phyloP scores from a whole-genome alignment of 2,329 filamentous ascomycete species.

The Aspergillus fumigatus region DNA sequence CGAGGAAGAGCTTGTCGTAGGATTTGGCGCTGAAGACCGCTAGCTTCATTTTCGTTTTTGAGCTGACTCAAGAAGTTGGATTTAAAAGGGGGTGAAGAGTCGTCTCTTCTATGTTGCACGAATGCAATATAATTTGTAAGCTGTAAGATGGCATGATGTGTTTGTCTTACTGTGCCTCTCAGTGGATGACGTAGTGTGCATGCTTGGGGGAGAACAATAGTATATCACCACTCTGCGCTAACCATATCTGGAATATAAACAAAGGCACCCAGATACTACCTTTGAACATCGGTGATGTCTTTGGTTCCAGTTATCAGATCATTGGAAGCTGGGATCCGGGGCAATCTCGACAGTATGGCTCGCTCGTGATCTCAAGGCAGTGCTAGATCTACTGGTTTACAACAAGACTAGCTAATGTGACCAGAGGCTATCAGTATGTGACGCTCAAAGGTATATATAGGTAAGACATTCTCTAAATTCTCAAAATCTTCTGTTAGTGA shows the following conservation, averaged over 20 bases:
- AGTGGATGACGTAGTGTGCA: background rate
- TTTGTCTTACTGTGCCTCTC: background rate
- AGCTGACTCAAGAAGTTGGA: background rate
- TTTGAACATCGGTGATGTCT: slow-evolving; percentile 27
- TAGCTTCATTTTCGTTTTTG: slow-evolving; percentile 47
- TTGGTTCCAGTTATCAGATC: slow-evolving; percentile 23
- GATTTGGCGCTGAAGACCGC: slow-evolving; percentile 62
- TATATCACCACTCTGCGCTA: too few relatives aligned
- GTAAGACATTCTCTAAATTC: slow-evolving; percentile 16
- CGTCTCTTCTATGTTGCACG: background rate
- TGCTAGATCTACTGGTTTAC: background rate
- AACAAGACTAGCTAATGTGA: slow-evolving; percentile 8
- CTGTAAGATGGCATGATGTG: background rate
- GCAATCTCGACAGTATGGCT: slow-evolving; percentile 28
- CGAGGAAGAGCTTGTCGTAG: slow-evolving; percentile 57
- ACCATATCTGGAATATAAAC: too few relatives aligned
- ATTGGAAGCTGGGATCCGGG: slow-evolving; percentile 30
- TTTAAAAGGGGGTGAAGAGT: background rate
- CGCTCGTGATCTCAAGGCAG: slow-evolving; percentile 20
- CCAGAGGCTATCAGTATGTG: slow-evolving; percentile 19
- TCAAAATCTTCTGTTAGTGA: background rate
- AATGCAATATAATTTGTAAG: too few relatives aligned
- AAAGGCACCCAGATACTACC: slow-evolving; percentile 15
- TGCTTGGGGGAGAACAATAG: too few relatives aligned
- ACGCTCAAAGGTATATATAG: slow-evolving; percentile 28